phyloP scores from a whole-genome alignment of 768 basidiomycete genomes.

The Pulveroboletus sp. region DNA sequence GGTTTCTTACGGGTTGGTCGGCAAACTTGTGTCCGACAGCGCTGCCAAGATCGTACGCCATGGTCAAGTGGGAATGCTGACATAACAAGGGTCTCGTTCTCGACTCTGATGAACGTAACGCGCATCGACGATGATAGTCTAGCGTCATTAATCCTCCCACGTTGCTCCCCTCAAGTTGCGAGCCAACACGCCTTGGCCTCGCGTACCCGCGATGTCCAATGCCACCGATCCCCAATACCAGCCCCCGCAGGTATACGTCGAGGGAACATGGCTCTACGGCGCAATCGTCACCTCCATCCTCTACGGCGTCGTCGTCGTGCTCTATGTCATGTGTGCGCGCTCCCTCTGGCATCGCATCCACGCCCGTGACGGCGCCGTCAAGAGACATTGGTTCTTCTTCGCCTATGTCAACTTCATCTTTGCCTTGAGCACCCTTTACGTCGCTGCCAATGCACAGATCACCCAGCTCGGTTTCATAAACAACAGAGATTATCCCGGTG shows the following conservation, averaged over 20 bases:
- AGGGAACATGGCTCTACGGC: slow-evolving; percentile 31
- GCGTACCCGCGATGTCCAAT: slow-evolving; percentile 15
- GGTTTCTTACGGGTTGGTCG: slow-evolving; percentile 47
- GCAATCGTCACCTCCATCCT: slow-evolving; percentile 26
- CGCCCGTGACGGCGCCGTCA: slow-evolving; percentile 3
- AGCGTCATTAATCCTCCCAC: slow-evolving; percentile 2
- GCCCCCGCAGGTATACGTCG: slow-evolving; percentile 16
- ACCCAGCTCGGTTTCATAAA: slow-evolving; percentile 31
- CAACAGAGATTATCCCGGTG: slow-evolving; percentile 31
- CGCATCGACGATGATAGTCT: too few species aligned
- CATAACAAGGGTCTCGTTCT: too few species aligned
- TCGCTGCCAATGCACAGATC: slow-evolving; percentile 20
- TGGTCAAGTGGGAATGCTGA: slow-evolving; percentile 17
- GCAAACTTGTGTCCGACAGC: slow-evolving; percentile 58
- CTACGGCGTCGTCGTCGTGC: slow-evolving; percentile 27
- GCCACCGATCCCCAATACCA: slow-evolving; percentile 8
- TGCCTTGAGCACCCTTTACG: slow-evolving; percentile 27
- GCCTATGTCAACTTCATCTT: slow-evolving; percentile 30
- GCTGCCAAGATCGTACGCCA: slow-evolving; percentile 61
- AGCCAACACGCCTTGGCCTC: neutral
- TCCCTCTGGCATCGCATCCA: slow-evolving; percentile 27
- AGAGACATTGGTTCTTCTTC: slow-evolving; percentile 27
- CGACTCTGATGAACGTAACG: too few species aligned
- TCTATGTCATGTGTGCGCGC: slow-evolving; percentile 25
- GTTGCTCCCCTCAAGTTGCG: slow-evolving; percentile 1